Evolutionary conservation across 805 yeast species (phyloP), one percentile per base, ranked within the genome.

Genomic region (Saitoella complicata): DNA sequence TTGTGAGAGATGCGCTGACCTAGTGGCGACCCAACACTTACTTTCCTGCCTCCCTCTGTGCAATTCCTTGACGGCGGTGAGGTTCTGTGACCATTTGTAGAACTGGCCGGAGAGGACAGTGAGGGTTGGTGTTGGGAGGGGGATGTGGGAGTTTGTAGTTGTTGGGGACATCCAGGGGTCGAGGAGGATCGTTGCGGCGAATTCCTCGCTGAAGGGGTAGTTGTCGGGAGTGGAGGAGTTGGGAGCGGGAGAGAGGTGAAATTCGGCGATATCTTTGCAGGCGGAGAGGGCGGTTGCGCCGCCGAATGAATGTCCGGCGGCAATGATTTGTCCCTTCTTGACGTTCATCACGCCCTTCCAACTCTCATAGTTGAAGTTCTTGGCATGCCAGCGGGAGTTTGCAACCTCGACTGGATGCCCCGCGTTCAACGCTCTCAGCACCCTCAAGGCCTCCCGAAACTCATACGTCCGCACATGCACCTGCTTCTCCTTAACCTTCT

Each of bases 241-340:
- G 2, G 36, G 3, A 7, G 32, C 12, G 7, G 13, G 12, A 11
- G 42, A 9, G 11, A 39, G 21, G 21, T 4, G 21, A 4, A 21
- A 21, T 21, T 21, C 21, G 21, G 21, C 21, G 21, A 48, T 49
- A 5, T 54, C 55, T 32, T 51, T 51, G 32, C 41, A 43, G 30
- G 45, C 10, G 1, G 53, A 45, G 3, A 53, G 44, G 8, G 47
- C 42, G 2, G 56, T 53, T 2, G 56, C 54, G 0, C 53, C 55
- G 6, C 56, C 56, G 38, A 53, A 53, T 11, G 51, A 46, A 37
- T 53, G 56, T 6, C 56, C 56, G 7, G 53, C 35, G 35, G 40
- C 45, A 2, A 49, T 41, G 8, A 53, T 53, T 9, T 43, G 34
- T 13, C 43, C 46, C n/a, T 21, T 7, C 10, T 35, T 32, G 21